Conservation (phyloP, 257 asterid genomes). For the Capsicum rhomboideum region DNA sequence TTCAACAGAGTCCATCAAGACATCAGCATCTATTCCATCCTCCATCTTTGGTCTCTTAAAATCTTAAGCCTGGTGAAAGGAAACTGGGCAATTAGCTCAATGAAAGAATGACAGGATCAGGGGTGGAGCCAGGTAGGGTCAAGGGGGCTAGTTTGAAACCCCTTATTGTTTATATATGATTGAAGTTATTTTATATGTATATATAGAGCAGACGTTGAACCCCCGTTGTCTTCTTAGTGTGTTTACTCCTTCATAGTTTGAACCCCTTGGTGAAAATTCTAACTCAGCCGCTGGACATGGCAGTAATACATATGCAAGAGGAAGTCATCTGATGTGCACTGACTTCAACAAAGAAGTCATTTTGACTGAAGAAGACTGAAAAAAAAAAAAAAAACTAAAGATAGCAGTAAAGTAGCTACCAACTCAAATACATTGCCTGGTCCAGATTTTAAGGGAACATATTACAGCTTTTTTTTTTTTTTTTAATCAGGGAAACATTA, state of each 20-base stretch:
- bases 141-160: too few relatives aligned
- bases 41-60: constrained; percentile 40
- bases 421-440: background rate
- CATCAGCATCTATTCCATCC: constrained; percentile 31
- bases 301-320: background rate
- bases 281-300: background rate
- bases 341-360: background rate
- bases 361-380: background rate
- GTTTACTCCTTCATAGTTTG: too few relatives aligned
- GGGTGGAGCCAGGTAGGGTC: too few relatives aligned
- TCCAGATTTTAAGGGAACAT: background rate
- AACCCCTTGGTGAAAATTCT: too few relatives aligned
- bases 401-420: background rate
- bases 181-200: too few relatives aligned
- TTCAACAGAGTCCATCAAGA: constrained; percentile 59
- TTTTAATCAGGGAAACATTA: background rate
- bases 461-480: background rate
- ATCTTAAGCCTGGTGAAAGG: constrained; percentile 17
- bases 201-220: too few relatives aligned
- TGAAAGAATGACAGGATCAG: background rate
- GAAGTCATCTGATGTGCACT: background rate
- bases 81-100: background rate
- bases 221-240: too few relatives aligned
- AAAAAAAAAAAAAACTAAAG: background rate
- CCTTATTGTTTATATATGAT: too few relatives aligned